phyloP scores from a whole-genome alignment of 2,329 filamentous ascomycete genomes.

The Colletotrichum sojae region DNA sequence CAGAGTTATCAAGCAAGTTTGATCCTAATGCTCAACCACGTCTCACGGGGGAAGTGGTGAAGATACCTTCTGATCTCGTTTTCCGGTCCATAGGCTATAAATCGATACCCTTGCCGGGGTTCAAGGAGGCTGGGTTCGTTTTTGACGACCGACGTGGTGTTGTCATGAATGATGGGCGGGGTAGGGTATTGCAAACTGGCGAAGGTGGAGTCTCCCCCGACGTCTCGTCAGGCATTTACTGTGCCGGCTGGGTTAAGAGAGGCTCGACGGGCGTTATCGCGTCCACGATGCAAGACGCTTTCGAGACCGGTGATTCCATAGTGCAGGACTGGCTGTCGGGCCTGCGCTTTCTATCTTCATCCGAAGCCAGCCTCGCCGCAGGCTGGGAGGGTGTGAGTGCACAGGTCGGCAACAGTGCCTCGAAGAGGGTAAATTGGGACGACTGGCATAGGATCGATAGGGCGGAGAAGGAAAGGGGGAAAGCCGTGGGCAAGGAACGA shows the following conservation, averaged over 20 bases:
- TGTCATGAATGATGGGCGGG: constrained; percentile 85
- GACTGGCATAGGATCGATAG: constrained; percentile 89
- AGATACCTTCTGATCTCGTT: constrained; percentile 77
- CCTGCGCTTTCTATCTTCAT: constrained; percentile 54
- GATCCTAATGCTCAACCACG: constrained; percentile 64
- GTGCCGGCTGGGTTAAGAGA: constrained; percentile 95
- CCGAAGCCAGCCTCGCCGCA: constrained; percentile 39
- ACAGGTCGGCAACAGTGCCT: constrained; percentile 70
- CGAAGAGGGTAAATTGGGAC: constrained; percentile 78
- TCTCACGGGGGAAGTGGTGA: constrained; percentile 63
- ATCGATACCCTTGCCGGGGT: constrained; percentile 81
- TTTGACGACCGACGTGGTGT: constrained; percentile 84
- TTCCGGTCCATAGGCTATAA: constrained; percentile 98
- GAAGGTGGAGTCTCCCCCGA: constrained; percentile 52
- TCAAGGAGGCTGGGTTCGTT: constrained; percentile 79
- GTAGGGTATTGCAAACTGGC: constrained; percentile 72
- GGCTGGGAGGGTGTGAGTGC: constrained; percentile 85
- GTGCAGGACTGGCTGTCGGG: constrained; percentile 78
- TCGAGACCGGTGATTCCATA: constrained; percentile 88
- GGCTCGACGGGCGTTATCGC: constrained; percentile 97
- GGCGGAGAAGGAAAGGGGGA: constrained; percentile 79
- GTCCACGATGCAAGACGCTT: constrained; percentile 95
- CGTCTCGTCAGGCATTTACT: constrained; percentile 82
- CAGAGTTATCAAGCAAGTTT: constrained; percentile 68
- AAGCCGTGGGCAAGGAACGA: constrained; percentile 79